Evolutionary conservation across 139 green algal genomes (phyloP), one percentile per base, ranked within the genome.

Genomic region (Chlorella vulgaris): DNA sequence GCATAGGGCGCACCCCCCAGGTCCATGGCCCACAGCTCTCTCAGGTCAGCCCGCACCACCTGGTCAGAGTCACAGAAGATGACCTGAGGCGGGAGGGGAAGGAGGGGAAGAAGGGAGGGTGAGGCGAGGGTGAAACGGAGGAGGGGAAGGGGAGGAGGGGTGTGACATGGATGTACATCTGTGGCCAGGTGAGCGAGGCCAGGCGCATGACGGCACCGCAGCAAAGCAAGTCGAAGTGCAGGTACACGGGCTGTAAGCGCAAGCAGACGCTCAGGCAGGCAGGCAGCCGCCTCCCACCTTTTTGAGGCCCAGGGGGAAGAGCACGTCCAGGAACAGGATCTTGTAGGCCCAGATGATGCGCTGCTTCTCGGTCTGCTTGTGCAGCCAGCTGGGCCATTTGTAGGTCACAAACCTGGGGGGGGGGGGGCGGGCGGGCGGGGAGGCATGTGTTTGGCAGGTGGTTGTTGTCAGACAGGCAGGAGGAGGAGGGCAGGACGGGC

Each of bases 1-100:
- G 90, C 97, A 31, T 97, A 93, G 6, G 96, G 94, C 1, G 90
- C 90, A 24, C 96, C 96, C 81, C 97, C 79, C 33, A 99, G 84
- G 86, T 99, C 94, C 90, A 98, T 96, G 83, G 96, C 81, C 89
- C 93, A 96, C 8, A 99, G 92, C 75, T 98, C 90, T 8, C 85
- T 85, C 70, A 99, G 89, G 87, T 99, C 94, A 4, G 92, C 88
- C 0, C 97, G 86, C 18, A 99, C 90, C 2, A 99, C 91, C 88
- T 99, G 97, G 83, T 99, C 97, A 10, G 90, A 91, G 86, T 99
- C 97, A 35, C 97, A 93, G 78, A 98, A 99, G 70, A 99, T 98
- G 80, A 98, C 93, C 68, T 91, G 89, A 2, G 38, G 13, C 0
- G 40, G 3, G 40, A 3, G 2, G 40, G 42, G n/a, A n/a, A n/a